Base-by-base conservation (phyloP, 129 eudicot genomes). In the Glebionis coronaria region DNA sequence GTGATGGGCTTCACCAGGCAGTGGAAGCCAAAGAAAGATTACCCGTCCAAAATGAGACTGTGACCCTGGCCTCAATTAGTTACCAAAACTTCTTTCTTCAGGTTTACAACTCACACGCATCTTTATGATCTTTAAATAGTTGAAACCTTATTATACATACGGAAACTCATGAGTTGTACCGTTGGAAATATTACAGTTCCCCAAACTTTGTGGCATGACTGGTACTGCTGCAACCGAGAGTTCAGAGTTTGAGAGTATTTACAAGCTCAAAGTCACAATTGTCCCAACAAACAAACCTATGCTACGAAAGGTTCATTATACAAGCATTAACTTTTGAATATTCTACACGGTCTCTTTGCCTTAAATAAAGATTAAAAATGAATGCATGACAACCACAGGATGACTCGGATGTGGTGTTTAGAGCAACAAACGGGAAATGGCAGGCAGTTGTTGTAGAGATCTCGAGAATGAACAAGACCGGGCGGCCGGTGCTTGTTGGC, bases 1-100 rank as follows among this genome's bases (percentile, higher is more conserved):
- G 99, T 75, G 99, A 94, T 75, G 99, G 99, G 68, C 99, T 94
- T 79, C 99, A 94, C 86, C 99, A 94, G 80, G 99, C 99, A 29
- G 99, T 94, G 64, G 99, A 94, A 85, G 99, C 99, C 67, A 94
- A 94, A 83, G 99, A 94, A 78, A 88, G 88, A 55, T 58, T 94
- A 74, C 97, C 99, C 56, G 81, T 94, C 62, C 99, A 94, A 73
- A 94, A 90, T 72, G 99, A 94, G 78, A 90, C 99, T 29, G 79
- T 94, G 74, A 94, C 99, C 47, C 58, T 94, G 69, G 99, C 99
- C 74, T 94, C 99, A 70, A 90, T 94, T 71, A 94, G 99, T 70
- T 94, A 94, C 82, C 99, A 94, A 60, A 94, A 94, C 76, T 94
- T 94, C 81, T 94, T 90, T 75, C 99, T 94, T 68, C 99, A 94